Evolutionary conservation across 208 protist species (phyloP), one percentile per base, ranked within the genome.

Genomic region (Trypanosoma theileri): DNA sequence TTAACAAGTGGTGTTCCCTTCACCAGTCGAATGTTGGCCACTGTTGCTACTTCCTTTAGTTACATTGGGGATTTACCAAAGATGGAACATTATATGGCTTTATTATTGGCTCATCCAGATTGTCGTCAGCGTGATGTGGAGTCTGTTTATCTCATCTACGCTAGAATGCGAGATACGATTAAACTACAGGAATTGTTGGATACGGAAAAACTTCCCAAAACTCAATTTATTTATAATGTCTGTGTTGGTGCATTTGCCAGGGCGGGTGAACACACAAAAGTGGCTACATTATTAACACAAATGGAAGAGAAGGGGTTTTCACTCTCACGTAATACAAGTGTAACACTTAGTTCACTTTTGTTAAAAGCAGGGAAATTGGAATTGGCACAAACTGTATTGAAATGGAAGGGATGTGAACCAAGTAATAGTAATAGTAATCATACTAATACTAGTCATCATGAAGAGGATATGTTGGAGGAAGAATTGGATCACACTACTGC

Each of bases 361-460:
- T 75, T 96, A 17, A 96, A 94, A 67, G 86, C 88, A 0, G 91
- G 91, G 1, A 96, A 93, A 66, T 28, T 89, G 40, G 85, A 96
- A 65, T 69, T 96, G 46, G 91, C 91, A 40, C 88, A 94, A 62
- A 88, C 80, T 16, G 88, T 96, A 41, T 79, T 96, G 17, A 87
- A 85, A 69, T 93, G 86, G 86, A 95, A 93, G 56, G 85, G 85
- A 62, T 71, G 41, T 45, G 46, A 59, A n/a, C 48, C 51, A 22
- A 50, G 28, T 22, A 56, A 35, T 35, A 35, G 28, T 35, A 1
- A 35, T 35, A 35, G n/a, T n/a, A n/a, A n/a, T n/a, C 28, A 35
- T 6, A 35, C 31, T 22, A 50, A 52, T 24, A 3, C 55, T 7
- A 42, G 35, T 12, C 69, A 76, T 17, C 54, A 59, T 41, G 63